Evolutionary conservation across 2,329 filamentous ascomycete species (phyloP).

Genomic region (Neofusicoccum ribis): DNA sequence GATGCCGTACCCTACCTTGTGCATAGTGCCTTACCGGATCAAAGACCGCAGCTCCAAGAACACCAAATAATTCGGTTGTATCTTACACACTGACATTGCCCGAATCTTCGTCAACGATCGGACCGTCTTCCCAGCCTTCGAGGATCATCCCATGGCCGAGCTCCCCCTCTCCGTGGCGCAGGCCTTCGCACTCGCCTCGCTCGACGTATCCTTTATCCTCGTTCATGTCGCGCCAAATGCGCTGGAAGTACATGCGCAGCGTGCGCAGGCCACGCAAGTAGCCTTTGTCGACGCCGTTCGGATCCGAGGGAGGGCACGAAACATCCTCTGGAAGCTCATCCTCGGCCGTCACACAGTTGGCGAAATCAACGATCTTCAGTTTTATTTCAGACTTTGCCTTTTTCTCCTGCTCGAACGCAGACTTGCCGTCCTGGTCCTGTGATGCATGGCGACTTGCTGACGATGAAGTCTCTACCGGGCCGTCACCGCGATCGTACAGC

Average conservation of each 20-base stretch:
- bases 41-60: slow-evolving; percentile 15
- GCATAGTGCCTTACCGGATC: neutral
- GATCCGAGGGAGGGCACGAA: slow-evolving; percentile 77
- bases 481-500: slow-evolving; percentile 86
- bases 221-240: slow-evolving; percentile 77
- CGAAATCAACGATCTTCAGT: slow-evolving; percentile 97
- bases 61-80: slow-evolving; percentile 9
- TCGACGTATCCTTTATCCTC: slow-evolving; percentile 43
- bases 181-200: slow-evolving; percentile 44
- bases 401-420: slow-evolving; percentile 24
- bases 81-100: slow-evolving; percentile 40
- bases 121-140: slow-evolving; percentile 36
- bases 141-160: slow-evolving; percentile 35
- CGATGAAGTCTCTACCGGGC: slow-evolving; percentile 41
- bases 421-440: slow-evolving; percentile 28
- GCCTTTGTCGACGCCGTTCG: slow-evolving; percentile 78
- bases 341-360: slow-evolving; percentile 91
- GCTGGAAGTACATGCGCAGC: slow-evolving; percentile 79
- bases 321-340: slow-evolving; percentile 61
- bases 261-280: slow-evolving; percentile 83
- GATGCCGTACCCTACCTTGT: slow-evolving; percentile 12
- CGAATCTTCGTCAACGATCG: slow-evolving; percentile 33
- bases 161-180: slow-evolving; percentile 31
- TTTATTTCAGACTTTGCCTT: slow-evolving; percentile 61
- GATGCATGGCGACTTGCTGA: slow-evolving; percentile 22